Evolutionary conservation across 2,329 filamentous ascomycete species (phyloP).

Genomic region (Rasamsonia emersonii): DNA sequence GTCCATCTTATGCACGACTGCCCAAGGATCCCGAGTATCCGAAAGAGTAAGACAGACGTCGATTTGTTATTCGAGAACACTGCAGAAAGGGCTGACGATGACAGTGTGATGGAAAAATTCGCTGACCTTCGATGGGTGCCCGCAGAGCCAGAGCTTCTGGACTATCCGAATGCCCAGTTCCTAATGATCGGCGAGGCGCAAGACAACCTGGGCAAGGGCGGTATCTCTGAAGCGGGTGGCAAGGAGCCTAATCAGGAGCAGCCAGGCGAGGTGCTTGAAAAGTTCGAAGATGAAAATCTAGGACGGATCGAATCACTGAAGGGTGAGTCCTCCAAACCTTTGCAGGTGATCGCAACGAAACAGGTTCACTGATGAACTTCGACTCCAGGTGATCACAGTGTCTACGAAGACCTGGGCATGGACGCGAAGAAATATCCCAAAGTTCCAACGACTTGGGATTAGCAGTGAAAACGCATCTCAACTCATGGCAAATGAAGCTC

Average conservation of each 20-base stretch:
- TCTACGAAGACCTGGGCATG: conserved; percentile 52
- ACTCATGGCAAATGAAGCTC: too few relatives aligned
- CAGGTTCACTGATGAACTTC: too few relatives aligned
- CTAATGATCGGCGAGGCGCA: conserved; percentile 60
- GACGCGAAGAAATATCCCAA: conserved; percentile 57
- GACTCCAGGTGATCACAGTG: conserved; percentile 46
- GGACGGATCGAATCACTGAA: conserved; percentile 53
- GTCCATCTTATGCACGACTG: conserved; percentile 55
- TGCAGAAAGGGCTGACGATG: conserved; percentile 4
- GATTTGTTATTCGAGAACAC: too few relatives aligned
- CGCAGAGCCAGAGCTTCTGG: conserved; percentile 61
- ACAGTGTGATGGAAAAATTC: conserved; percentile 63
- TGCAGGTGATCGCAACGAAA: too few relatives aligned
- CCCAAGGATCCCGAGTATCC: conserved; percentile 61
- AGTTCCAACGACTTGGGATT: conserved; percentile 55
- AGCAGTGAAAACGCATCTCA: too few relatives aligned
- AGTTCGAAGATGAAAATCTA: conserved; percentile 66
- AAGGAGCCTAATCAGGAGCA: conserved; percentile 52
- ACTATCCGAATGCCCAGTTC: conserved; percentile 68
- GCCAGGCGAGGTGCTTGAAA: conserved; percentile 62
- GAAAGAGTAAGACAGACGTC: conserved; percentile 59
- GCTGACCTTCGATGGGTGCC: conserved; percentile 64
- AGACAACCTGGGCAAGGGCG: conserved; percentile 26
- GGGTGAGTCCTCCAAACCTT: conserved; percentile 34
- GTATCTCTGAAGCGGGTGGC: conserved; percentile 21